phyloP scores from a whole-genome alignment of 345 rosid species.

The Salix exigua region DNA sequence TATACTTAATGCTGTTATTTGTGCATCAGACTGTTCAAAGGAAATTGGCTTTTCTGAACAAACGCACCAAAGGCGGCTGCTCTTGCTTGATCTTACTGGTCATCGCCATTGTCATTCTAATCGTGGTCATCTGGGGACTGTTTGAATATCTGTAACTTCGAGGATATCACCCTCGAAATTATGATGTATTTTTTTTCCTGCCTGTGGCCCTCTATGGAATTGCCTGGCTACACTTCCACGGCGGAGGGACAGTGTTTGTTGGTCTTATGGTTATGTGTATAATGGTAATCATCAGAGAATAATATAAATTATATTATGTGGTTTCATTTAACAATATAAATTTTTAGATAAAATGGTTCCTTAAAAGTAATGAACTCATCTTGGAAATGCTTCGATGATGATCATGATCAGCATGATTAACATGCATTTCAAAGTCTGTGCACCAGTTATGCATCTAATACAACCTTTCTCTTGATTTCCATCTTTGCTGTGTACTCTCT shows the following conservation, averaged over 20 bases:
- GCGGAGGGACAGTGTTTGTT: not conserved
- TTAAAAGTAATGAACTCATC: too few relatives aligned
- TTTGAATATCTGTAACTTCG: constrained; percentile 60
- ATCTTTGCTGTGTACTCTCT: not conserved
- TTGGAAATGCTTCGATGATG: too few relatives aligned
- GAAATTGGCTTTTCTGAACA: constrained; percentile 82
- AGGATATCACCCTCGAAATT: not conserved
- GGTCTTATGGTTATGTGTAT: not conserved
- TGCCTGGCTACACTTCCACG: not conserved
- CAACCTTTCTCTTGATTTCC: not conserved
- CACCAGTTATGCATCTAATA: not conserved
- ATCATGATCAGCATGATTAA: too few relatives aligned
- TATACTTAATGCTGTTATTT: not conserved
- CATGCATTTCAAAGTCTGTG: not conserved
- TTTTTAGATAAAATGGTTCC: too few relatives aligned
- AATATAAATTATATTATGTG: too few relatives aligned
- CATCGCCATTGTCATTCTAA: constrained; percentile 71
- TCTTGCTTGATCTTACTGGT: constrained; percentile 64
- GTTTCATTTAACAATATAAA: too few relatives aligned
- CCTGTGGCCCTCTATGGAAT: not conserved
- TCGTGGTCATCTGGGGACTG: constrained; percentile 57
- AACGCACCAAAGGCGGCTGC: constrained; percentile 88
- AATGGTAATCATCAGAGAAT: too few relatives aligned
- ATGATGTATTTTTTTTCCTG: not conserved
- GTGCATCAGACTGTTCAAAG: constrained; percentile 78